A percentile compares a stretch with the other conserved stretches of the same genome.
These are phyloP conservation scores for Venturia asperata DNA, from an alignment of 2,329 filamentous ascomycete genomes.

Conservation along the genomic window DNA sequence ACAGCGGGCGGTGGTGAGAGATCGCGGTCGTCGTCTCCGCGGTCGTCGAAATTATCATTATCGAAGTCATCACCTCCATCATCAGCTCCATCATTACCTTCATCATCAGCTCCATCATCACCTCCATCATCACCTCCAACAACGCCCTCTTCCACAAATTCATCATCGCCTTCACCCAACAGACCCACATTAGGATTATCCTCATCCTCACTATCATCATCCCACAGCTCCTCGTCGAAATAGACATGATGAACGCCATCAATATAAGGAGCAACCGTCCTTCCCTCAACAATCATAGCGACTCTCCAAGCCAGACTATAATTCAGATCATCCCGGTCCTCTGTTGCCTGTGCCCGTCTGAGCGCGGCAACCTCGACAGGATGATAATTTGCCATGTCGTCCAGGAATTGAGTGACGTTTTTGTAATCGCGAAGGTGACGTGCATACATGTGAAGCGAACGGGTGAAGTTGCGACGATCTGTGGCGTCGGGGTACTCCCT, in stretches of 20 bases:
- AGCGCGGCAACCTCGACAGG: not conserved
- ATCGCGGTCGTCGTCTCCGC: not conserved
- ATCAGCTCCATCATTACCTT: not conserved
- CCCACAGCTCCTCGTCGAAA: not conserved
- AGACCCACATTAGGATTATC: not conserved
- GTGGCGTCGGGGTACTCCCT: not conserved
- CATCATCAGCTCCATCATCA: not conserved
- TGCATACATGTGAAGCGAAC: not conserved
- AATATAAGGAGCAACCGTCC: not conserved
- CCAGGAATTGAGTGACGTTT: not conserved
- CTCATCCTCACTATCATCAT: conserved; percentile 2
- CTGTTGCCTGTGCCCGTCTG: not conserved
- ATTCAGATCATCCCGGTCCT: not conserved
- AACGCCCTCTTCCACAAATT: not conserved
- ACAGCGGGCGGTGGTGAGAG: not conserved
- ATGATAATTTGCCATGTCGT: not conserved
- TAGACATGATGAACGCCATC: not conserved
- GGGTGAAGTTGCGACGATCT: not conserved
- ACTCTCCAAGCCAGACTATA: conserved; percentile 1
- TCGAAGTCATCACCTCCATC: not conserved
- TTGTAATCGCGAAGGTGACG: not conserved
- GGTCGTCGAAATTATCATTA: not conserved
- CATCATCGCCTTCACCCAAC: not conserved
- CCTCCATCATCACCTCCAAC: not conserved
- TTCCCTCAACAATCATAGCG: not conserved